Evolutionary conservation across 2,329 filamentous ascomycete species (phyloP).

Genomic region (Macrophomina tecta): DNA sequence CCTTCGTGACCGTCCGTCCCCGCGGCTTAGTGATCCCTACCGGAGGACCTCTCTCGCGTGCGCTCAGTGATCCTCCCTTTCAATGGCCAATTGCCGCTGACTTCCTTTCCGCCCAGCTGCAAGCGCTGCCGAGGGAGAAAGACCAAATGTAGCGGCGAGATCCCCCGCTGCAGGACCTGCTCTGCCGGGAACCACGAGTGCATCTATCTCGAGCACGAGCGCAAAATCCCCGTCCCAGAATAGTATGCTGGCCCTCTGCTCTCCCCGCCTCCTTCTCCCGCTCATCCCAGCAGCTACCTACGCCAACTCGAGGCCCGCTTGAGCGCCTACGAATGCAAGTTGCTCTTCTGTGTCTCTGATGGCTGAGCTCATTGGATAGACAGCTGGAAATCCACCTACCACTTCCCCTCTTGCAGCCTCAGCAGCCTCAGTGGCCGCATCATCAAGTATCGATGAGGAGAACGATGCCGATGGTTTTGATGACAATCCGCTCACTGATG

Average conservation of each 20-base stretch:
- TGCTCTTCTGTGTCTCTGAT: not conserved
- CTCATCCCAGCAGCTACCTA: constrained; percentile 31
- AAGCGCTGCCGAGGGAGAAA: constrained; percentile 34
- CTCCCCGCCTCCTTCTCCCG: not conserved
- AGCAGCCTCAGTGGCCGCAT: not conserved
- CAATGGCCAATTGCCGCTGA: not conserved
- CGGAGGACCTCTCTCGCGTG: constrained; percentile 26
- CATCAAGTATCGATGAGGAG: not conserved
- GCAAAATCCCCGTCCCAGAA: constrained; percentile 33
- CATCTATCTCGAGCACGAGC: constrained; percentile 32
- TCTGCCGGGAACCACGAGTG: constrained; percentile 29
- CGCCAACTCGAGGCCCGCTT: constrained; percentile 31
- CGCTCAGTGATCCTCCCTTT: not conserved
- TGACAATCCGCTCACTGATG: constrained; percentile 27
- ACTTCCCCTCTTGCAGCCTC: not conserved
- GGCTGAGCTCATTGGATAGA: not conserved
- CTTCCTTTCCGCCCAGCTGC: constrained; percentile 30
- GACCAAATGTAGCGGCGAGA: constrained; percentile 34
- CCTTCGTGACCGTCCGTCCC: constrained; percentile 35
- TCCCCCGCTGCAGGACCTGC: constrained; percentile 32
- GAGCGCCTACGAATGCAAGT: constrained; percentile 31
- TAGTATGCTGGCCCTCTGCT: constrained; percentile 29
- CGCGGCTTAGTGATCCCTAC: constrained; percentile 17
- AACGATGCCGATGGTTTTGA: constrained; percentile 13
- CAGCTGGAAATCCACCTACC: constrained; percentile 4